Conservation (phyloP, 1,284 basidiomycete species). For the Coriolopsis trogii region DNA sequence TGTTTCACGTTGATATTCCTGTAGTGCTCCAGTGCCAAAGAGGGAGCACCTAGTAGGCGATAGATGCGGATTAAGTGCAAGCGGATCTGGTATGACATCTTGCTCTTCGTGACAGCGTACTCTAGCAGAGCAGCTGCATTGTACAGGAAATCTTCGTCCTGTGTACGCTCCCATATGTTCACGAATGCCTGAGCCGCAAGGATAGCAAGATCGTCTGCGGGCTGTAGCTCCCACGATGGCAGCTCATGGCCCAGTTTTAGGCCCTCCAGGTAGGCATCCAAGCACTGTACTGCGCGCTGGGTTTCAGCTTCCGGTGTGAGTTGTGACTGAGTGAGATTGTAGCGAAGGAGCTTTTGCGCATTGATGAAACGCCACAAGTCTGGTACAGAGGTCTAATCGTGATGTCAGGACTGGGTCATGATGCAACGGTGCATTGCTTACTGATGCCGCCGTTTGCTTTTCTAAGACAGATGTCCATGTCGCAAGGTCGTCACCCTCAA, state of each 20-base stretch:
- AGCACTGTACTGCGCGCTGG: conserved; percentile 52
- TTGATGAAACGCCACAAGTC: conserved; percentile 69
- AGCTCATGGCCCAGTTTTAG: conserved; percentile 68
- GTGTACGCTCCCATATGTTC: conserved; percentile 60
- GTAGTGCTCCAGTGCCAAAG: conserved; percentile 76
- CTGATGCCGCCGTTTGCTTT: conserved; percentile 48
- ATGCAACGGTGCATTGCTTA: conserved; percentile 36
- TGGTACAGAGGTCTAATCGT: conserved; percentile 40
- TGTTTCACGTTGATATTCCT: conserved; percentile 76
- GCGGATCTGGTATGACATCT: conserved; percentile 76
- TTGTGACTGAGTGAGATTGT: conserved; percentile 50
- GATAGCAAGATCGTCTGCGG: conserved; percentile 83
- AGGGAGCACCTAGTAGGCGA: conserved; percentile 76
- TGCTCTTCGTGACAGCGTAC: conserved; percentile 72
- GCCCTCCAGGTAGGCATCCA: conserved; percentile 63
- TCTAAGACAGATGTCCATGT: conserved; percentile 63
- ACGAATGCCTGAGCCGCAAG: conserved; percentile 73
- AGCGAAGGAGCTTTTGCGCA: conserved; percentile 69
- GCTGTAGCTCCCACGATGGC: conserved; percentile 81
- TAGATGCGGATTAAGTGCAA: conserved; percentile 79
- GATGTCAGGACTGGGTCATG: neutral
- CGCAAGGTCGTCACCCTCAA: conserved; percentile 48
- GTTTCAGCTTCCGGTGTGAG: conserved; percentile 60
- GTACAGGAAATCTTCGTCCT: conserved; percentile 60
- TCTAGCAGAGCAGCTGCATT: conserved; percentile 70